Evolutionary conservation across 768 basidiomycete species (phyloP), one percentile per base, ranked within the genome.

Genomic region (Omphalotus guepiniiformis): DNA sequence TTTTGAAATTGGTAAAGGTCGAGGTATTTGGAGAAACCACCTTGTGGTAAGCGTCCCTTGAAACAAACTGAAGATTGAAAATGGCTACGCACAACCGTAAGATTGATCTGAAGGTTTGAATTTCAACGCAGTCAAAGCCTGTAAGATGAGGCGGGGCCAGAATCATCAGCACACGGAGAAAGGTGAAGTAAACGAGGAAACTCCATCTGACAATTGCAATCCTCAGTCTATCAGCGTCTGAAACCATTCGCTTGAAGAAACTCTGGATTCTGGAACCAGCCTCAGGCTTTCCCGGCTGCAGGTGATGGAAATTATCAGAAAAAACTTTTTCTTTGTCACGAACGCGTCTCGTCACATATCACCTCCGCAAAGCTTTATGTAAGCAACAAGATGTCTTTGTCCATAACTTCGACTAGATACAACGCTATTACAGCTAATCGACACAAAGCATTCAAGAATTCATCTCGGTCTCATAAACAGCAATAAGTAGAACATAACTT

Each of bases 121-220:
- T 59, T 66, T 71, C 25, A 79, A 59, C 7, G 71, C 70, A 18
- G 66, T 59, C 21, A 80, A 55, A 8, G 76, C 78, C 78, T 80
- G 43, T 4, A 37, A 28, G n/a, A n/a, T n/a, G n/a, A n/a, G n/a
- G n/a, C n/a, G 32, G 43, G 34, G 37, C 29, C 39, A 40, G 18
- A 12, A 8, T 42, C 48, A 19, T 52, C 48, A 45, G 42, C 26
- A 15, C 21, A 35, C 4, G 21, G 18, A 35, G 29, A 29, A 28
- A n/a, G 28, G 34, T 8, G 41, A 42, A 37, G n/a, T 11, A 40
- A 35, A 26, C 26, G 39, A 25, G 47, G 59, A 11, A 21, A 13
- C 16, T 1, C 11, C 7, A 16, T 18, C 69, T 32, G 41, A 73
- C 74, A 40, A 75, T 60, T 29, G 69, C 66, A 34, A 78, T 62